phyloP scores from a whole-genome alignment of 2,329 filamentous ascomycete species.

The Ilyonectria sp. region DNA sequence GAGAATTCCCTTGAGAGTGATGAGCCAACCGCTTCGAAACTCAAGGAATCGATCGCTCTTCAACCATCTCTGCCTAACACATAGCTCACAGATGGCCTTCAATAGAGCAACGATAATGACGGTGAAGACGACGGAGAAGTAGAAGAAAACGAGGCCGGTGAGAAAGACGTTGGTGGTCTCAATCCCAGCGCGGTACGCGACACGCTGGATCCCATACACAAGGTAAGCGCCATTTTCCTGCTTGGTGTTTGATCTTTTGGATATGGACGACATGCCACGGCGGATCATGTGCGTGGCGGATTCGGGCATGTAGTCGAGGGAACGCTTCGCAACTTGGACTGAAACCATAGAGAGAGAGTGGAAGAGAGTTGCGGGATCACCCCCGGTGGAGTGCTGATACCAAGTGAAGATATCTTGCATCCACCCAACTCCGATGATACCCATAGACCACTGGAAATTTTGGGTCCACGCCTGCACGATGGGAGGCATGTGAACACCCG shows the following conservation, averaged over 20 bases:
- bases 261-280: constrained; percentile 67
- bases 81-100: constrained; percentile 84
- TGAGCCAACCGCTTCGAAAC: constrained; percentile 94
- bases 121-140: constrained; percentile 83
- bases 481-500: constrained; percentile 84
- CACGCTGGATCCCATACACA: constrained; percentile 88
- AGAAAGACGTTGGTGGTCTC: constrained; percentile 94
- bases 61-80: constrained; percentile 82
- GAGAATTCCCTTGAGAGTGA: constrained; percentile 91
- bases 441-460: constrained; percentile 99
- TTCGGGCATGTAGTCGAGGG: constrained; percentile 56
- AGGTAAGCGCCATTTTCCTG: constrained; percentile 70
- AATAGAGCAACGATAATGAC: constrained; percentile 81
- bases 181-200: constrained; percentile 88
- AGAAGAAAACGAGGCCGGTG: constrained; percentile 91
- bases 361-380: constrained; percentile 84
- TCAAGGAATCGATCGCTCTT: constrained; percentile 89
- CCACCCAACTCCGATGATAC: constrained; percentile 88
- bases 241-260: constrained; percentile 69
- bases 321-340: constrained; percentile 82
- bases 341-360: constrained; percentile 82
- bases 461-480: constrained; percentile 95
- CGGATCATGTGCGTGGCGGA: constrained; percentile 62
- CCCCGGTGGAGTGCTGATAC: constrained; percentile 95
- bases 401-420: constrained; percentile 91